These are phyloP conservation scores for Dactylonectria estremocensis DNA, from an alignment of 2,329 filamentous ascomycete genomes.

Conservation along the genomic window DNA sequence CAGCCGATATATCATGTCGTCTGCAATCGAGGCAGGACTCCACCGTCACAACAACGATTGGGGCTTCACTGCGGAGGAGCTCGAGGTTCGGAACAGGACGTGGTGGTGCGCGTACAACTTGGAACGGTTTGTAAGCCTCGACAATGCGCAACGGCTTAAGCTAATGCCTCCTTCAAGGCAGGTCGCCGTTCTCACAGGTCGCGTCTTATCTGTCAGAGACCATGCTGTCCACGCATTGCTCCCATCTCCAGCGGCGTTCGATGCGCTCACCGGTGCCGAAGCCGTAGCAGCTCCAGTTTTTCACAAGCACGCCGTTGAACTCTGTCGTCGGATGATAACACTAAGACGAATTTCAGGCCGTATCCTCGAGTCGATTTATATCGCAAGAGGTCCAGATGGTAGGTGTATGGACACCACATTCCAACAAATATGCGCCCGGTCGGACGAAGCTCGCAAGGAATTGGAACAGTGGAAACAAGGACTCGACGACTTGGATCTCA, in stretches of 20 bases:
- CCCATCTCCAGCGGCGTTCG: conserved; percentile 29
- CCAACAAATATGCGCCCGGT: conserved; percentile 40
- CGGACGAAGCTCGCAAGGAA: conserved; percentile 34
- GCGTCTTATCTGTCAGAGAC: conserved; percentile 43
- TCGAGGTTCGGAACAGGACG: conserved; percentile 41
- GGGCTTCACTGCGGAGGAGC: conserved; percentile 40
- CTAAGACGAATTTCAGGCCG: conserved; percentile 41
- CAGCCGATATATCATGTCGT: conserved; percentile 46
- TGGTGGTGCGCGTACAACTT: conserved; percentile 46
- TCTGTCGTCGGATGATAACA: conserved; percentile 34
- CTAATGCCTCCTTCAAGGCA: conserved; percentile 18
- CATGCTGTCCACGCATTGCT: conserved; percentile 43
- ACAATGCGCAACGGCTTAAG: too few species aligned
- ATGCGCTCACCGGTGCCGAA: conserved; percentile 32
- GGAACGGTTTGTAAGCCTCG: conserved; percentile 30
- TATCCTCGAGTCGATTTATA: conserved; percentile 46
- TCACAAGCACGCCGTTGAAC: conserved; percentile 29
- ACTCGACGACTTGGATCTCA: conserved; percentile 33
- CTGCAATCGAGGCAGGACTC: conserved; percentile 44
- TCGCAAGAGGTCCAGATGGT: conserved; percentile 42
- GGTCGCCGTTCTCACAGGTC: conserved; percentile 43
- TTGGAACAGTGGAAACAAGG: conserved; percentile 41
- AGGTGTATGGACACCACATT: conserved; percentile 38
- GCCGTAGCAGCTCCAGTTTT: conserved; percentile 27
- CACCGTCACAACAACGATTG: conserved; percentile 41